Base-by-base conservation (phyloP, 768 basidiomycete genomes). In the Boletus speciosus region DNA sequence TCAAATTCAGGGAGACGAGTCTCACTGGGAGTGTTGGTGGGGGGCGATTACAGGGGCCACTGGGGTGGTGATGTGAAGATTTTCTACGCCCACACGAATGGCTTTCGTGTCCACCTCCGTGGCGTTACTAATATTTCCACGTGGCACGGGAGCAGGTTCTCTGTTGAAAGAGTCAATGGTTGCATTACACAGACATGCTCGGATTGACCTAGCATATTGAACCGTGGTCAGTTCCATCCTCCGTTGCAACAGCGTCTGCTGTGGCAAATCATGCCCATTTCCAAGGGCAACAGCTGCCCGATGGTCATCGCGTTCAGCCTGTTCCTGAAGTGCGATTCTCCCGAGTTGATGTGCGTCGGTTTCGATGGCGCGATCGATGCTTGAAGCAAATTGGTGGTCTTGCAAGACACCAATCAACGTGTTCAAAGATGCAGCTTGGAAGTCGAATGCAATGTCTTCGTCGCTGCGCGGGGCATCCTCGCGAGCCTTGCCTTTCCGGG, bases 361-460 rank as follows among this genome's bases (percentile, higher is more conserved):
- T 16, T 65, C 66, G n/a, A 78, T 57, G 5, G 79, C 78, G 5
- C 59, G 59, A n/a, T 70, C 71, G 9, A 83, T 56, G 52, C 76
- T 80, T 49, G 61, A 65, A 0, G 81, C 80, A 11, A 79, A 60
- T 15, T 62, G 65, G 14, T 66, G 52, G 55, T 81, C 80, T 3
- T 68, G 62, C 27, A 75, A 62, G n/a, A 64, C 40, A 0, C 57
- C 60, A 4, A 76, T 52, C 39, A 71, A 53, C 9, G 60, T 56
- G 7, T 66, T 53, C 6, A 78, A 49, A 15, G 73, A 69, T 29
- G 76, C 69, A 3, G 67, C 66, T 49, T 79, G 79, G 1, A 78
- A 39, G 36, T 70, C 67, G 8, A 79, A 65, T 0, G 82, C 82
- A 8, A 74, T 49, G 37, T 80, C 77, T 37, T 76, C 74, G 59